Base-by-base conservation (phyloP, 148 eudicot genomes). In the Linanthus parryae region DNA sequence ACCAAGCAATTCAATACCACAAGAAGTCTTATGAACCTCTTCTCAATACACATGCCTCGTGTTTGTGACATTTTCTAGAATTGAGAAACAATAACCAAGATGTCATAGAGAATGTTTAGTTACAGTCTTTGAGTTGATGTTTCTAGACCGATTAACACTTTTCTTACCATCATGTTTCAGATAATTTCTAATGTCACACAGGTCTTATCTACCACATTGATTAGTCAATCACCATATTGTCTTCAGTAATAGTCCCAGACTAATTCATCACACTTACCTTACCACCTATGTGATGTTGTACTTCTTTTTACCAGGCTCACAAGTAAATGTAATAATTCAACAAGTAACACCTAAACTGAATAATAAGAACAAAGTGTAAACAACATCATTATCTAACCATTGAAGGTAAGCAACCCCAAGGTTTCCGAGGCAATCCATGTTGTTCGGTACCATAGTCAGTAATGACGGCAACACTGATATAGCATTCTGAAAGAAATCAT, bases 351-450 rank as follows among this genome's bases (percentile, higher is more conserved):
- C 35, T 47, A 16, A 15, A 46, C n/a, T n/a, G n/a, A n/a, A n/a
- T n/a, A n/a, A n/a, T n/a, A n/a, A n/a, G n/a, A n/a, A n/a, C n/a
- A n/a, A n/a, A n/a, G n/a, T n/a, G n/a, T n/a, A n/a, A n/a, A n/a
- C n/a, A n/a, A n/a, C n/a, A n/a, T n/a, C n/a, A n/a, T n/a, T 25
- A 23, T 41, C 66, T 62, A 72, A 94, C 99, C 96, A 78, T 60
- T 84, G 96, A 63, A 94, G 72, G 73, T 84, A 71, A 66, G 99
- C 95, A 60, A 94, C 73, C 58, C 99, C 99, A 46, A 94, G 85
- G 61, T 88, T 94, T 57, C 84, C 96, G 58, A 92, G 80, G 77
- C 94, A 88, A 74, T 92, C 96, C 83, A 92, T 63, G 69, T 88
- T 79, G 68, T 80, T 78, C 5, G 99, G 96, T 38, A 66, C 76